phyloP scores from a whole-genome alignment of 2,329 filamentous ascomycete genomes.

The Colletotrichum sp. region DNA sequence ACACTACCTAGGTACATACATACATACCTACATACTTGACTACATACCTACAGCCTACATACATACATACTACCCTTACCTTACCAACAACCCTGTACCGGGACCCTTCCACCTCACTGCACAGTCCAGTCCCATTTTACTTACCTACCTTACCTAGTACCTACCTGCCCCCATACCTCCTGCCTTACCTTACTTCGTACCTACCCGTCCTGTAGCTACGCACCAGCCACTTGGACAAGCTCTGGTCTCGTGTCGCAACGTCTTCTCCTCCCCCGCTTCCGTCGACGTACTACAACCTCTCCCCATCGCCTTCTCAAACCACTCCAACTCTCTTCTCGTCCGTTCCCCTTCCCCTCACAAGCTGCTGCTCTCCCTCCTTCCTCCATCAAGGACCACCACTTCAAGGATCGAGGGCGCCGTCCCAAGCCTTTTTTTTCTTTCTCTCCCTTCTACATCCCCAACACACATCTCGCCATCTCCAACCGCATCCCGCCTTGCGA shows the following conservation, averaged over 20 bases:
- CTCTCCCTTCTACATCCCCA: background rate
- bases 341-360: constrained; percentile 15
- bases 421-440: background rate
- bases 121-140: background rate
- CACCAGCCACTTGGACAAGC: constrained; percentile 23
- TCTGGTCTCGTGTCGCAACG: constrained; percentile 25
- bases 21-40: background rate
- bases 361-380: constrained; percentile 9
- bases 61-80: background rate
- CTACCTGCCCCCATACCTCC: background rate
- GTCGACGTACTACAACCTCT: constrained; percentile 20
- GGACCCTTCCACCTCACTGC: background rate
- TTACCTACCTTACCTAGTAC: background rate
- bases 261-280: constrained; percentile 23
- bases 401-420: background rate
- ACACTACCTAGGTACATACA: background rate
- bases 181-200: constrained; percentile 6
- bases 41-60: background rate
- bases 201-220: constrained; percentile 14
- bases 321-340: constrained; percentile 20
- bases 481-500: constrained; percentile 11
- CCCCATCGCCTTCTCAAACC: constrained; percentile 20
- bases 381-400: constrained; percentile 1
- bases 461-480: background rate
- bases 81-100: background rate